Conservation (phyloP, 441 rosid species). For the Metrosideros polymorpha region DNA sequence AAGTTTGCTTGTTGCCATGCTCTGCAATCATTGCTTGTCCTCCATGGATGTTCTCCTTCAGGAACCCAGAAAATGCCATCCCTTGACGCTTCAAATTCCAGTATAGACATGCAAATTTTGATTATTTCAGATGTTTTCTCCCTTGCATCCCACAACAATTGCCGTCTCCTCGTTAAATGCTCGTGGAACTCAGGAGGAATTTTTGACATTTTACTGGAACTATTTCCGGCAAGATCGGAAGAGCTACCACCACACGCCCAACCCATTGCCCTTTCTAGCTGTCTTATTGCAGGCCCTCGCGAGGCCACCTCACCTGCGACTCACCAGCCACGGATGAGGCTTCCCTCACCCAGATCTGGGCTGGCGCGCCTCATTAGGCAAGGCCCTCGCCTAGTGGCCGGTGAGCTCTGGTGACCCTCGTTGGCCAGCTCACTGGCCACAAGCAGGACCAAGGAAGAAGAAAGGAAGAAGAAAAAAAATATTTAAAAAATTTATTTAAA, state of each 20-base stretch:
- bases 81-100: constrained; percentile 95
- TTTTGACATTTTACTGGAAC: constrained; percentile 58
- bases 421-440: too few species aligned
- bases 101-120: constrained; percentile 64
- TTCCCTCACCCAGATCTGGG: too few species aligned
- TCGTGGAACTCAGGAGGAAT: constrained; percentile 87
- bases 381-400: too few species aligned
- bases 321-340: too few species aligned
- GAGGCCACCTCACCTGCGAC: too few species aligned
- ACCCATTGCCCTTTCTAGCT: constrained; percentile 95
- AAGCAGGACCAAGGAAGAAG: too few species aligned
- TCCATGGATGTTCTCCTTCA: constrained; percentile 37
- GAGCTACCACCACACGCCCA: constrained; percentile 96
- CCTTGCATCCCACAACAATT: constrained; percentile 65
- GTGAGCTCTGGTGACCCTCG: too few species aligned
- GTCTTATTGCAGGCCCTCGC: constrained; percentile 82
- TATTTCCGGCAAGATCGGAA: constrained; percentile 41
- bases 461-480: too few species aligned
- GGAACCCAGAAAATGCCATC: constrained; percentile 66
- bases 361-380: too few species aligned
- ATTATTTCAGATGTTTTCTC: constrained; percentile 74
- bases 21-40: constrained; percentile 45
- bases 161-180: constrained; percentile 67
- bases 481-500: too few species aligned
- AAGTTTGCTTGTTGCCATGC: constrained; percentile 78